Evolutionary conservation across 164 flowering plant genomes (phyloP).

Genomic region (Brasenia schreberi): DNA sequence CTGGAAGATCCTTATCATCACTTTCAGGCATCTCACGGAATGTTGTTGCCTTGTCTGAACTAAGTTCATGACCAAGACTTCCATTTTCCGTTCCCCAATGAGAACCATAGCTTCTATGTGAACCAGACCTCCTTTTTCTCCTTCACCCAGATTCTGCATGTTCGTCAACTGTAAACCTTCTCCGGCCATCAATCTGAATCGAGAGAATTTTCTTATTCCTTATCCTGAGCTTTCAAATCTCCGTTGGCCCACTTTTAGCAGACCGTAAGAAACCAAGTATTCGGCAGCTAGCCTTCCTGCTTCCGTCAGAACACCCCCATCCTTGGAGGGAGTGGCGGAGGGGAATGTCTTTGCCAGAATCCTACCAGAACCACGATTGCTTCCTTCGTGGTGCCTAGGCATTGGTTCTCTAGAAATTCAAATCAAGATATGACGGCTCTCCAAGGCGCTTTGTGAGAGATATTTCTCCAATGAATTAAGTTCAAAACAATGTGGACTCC

Average conservation of each 20-base stretch:
- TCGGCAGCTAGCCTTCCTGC: slow-evolving; percentile 91
- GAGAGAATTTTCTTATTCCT: slow-evolving; percentile 29
- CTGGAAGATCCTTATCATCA: slow-evolving; percentile 20
- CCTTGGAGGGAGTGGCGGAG: slow-evolving; percentile 12
- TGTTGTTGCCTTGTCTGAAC: slow-evolving; percentile 28
- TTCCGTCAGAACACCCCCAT: slow-evolving; percentile 48
- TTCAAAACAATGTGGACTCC: too few species aligned
- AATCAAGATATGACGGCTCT: slow-evolving; percentile 31
- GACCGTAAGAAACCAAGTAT: slow-evolving; percentile 74
- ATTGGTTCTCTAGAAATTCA: slow-evolving; percentile 39
- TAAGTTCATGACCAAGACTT: slow-evolving; percentile 9
- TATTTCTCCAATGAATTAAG: too few species aligned
- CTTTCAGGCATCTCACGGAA: slow-evolving; percentile 25
- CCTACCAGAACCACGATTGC: slow-evolving; percentile 38
- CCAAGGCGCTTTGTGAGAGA: too few species aligned
- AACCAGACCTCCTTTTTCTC: slow-evolving; percentile 39
- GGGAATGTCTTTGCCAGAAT: slow-evolving; percentile 22
- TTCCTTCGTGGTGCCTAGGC: slow-evolving; percentile 15
- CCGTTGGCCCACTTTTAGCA: slow-evolving; percentile 48
- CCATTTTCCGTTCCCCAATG: slow-evolving; percentile 45
- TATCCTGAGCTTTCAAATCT: slow-evolving; percentile 20
- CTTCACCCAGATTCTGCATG: slow-evolving; percentile 24
- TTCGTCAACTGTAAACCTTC: slow-evolving; percentile 18
- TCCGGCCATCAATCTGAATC: slow-evolving; percentile 17
- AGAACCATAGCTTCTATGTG: slow-evolving; percentile 24